phyloP scores from a whole-genome alignment of 331 rosid genomes.

The Saraca asoca region DNA sequence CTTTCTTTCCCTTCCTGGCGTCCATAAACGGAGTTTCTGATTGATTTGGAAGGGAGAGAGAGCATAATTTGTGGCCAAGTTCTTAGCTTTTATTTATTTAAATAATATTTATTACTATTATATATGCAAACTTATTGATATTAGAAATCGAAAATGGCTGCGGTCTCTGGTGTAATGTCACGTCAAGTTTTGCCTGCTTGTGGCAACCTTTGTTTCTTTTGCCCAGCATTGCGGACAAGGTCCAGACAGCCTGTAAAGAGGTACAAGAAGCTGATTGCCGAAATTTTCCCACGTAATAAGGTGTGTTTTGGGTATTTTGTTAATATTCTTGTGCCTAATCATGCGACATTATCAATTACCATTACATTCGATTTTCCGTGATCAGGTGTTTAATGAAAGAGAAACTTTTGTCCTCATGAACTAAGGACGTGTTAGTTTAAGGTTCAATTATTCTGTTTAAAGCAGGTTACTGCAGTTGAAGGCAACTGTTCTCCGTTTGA shows the following conservation, averaged over 20 bases:
- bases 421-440: conserved; percentile 15
- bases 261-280: conserved; percentile 97
- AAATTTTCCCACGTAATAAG: conserved; percentile 86
- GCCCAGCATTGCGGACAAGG: conserved; percentile 85
- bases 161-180: conserved; percentile 76
- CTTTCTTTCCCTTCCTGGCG: conserved; percentile 68
- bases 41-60: conserved; percentile 66
- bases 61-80: conserved; percentile 36
- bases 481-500: conserved; percentile 1
- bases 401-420: conserved; percentile 13
- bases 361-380: conserved; percentile 7
- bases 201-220: conserved; percentile 80
- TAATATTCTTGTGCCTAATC: conserved; percentile 12
- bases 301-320: conserved; percentile 44
- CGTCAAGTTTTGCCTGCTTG: conserved; percentile 92
- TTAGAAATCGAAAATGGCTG: conserved; percentile 48
- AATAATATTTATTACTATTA: not conserved
- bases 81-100: not conserved
- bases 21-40: conserved; percentile 32
- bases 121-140: conserved; percentile 1
- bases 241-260: conserved; percentile 99
- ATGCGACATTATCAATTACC: conserved; percentile 29
- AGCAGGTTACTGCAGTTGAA: conserved; percentile 30
- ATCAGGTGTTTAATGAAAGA: conserved; percentile 21
- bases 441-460: conserved; percentile 18